Conservation (phyloP, 495 filamentous ascomycete species). For the Xylaria bambusicola region DNA sequence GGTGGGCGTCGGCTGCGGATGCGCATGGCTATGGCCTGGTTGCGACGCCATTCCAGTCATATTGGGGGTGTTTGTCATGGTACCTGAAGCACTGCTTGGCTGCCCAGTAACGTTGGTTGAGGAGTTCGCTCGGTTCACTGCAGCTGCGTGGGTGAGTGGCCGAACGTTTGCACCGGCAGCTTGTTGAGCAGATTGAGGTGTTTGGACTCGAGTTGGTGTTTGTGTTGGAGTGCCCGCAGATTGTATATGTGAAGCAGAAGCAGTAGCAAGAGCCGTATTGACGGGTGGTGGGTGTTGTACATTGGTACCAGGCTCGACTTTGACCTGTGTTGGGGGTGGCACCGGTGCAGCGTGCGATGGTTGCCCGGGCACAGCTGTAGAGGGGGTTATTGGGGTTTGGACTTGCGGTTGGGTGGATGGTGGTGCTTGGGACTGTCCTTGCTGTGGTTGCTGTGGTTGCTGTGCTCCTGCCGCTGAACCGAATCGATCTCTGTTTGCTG, state of each 20-base stretch:
- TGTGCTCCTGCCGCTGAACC: constrained; percentile 27
- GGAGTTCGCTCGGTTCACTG: constrained; percentile 46
- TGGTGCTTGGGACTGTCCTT: constrained; percentile 25
- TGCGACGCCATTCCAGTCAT: constrained; percentile 26
- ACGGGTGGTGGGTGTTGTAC: constrained; percentile 43
- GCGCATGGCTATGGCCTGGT: constrained; percentile 59
- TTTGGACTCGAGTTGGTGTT: constrained; percentile 44
- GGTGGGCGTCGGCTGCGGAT: constrained; percentile 46
- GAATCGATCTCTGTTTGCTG: constrained; percentile 32
- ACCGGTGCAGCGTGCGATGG: constrained; percentile 31
- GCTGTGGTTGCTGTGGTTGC: constrained; percentile 21
- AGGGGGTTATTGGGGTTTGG: constrained; percentile 36
- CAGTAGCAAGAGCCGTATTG: constrained; percentile 48
- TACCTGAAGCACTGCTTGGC: constrained; percentile 37
- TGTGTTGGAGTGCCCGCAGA: constrained; percentile 49
- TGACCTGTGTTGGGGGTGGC: constrained; percentile 24
- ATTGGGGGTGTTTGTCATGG: constrained; percentile 26
- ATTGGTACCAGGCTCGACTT: constrained; percentile 43
- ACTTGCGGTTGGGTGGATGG: constrained; percentile 22
- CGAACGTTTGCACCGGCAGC: constrained; percentile 39
- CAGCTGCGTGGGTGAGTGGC: constrained; percentile 49
- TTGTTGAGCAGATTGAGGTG: constrained; percentile 51
- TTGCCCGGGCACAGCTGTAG: constrained; percentile 33
- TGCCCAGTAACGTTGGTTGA: constrained; percentile 33
- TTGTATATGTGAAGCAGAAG: constrained; percentile 39